Percentiles rank a stretch among this genome's conserved stretches.
Evolutionary conservation across 208 protist genomes (phyloP).

Genomic region (Leptomonas pyrrhocoris): DNA sequence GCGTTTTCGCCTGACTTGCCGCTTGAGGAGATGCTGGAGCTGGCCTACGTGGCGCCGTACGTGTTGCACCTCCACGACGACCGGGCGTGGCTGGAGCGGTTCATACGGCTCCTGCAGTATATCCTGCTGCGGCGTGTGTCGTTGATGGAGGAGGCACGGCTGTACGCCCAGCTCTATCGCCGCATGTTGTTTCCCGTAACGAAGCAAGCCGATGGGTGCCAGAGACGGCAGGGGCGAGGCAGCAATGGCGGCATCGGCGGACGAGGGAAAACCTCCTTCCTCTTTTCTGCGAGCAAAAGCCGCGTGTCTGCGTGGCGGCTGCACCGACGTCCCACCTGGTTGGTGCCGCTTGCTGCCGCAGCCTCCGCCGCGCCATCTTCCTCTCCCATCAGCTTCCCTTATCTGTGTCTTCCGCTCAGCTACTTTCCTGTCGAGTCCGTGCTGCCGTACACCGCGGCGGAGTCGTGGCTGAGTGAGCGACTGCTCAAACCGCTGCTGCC

Average conservation of each 20-base stretch:
- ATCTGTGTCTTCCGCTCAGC: constrained; percentile 59
- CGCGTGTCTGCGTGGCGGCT: constrained; percentile 34
- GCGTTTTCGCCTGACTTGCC: constrained; percentile 37
- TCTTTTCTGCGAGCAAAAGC: background rate
- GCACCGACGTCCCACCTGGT: constrained; percentile 43
- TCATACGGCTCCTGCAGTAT: constrained; percentile 42
- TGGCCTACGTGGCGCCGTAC: constrained; percentile 30
- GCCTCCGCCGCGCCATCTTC: background rate
- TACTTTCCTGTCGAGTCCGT: constrained; percentile 72
- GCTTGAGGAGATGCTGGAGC: constrained; percentile 33
- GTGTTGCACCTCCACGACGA: constrained; percentile 36
- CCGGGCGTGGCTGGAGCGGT: constrained; percentile 30
- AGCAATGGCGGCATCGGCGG: background rate
- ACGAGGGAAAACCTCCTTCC: background rate
- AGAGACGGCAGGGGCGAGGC: background rate
- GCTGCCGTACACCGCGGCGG: constrained; percentile 47
- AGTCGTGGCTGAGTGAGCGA: constrained; percentile 51
- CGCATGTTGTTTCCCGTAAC: constrained; percentile 18
- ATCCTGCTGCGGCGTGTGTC: constrained; percentile 46
- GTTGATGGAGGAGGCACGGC: constrained; percentile 42
- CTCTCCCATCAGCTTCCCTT: constrained; percentile 1
- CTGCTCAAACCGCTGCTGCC: constrained; percentile 19
- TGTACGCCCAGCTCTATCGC: constrained; percentile 17
- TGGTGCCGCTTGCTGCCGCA: constrained; percentile 21
- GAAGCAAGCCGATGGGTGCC: background rate